Evolutionary conservation across 331 rosid species (phyloP).

Genomic region (Malus hybrid): DNA sequence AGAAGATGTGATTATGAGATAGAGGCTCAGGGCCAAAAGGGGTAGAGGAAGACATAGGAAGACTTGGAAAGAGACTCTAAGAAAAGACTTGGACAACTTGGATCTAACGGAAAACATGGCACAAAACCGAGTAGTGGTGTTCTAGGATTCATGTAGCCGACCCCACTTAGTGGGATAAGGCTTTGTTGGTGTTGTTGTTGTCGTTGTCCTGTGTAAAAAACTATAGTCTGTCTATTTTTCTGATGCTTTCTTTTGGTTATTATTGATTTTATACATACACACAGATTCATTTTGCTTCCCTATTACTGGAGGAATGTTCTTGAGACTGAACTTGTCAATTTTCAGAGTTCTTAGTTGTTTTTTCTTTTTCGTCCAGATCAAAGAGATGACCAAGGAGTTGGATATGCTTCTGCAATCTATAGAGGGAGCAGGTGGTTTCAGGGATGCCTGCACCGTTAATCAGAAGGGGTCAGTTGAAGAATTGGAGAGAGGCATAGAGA

Average conservation of each 20-base stretch:
- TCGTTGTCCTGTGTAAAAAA: not conserved
- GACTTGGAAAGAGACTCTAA: too few relatives aligned
- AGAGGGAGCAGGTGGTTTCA: conserved; percentile 77
- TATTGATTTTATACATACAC: not conserved
- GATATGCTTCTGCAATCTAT: conserved; percentile 69
- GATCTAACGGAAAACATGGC: too few relatives aligned
- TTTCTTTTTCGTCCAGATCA: conserved; percentile 41
- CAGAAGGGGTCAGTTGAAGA: conserved; percentile 55
- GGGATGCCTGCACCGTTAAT: conserved; percentile 65
- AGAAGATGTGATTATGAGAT: too few relatives aligned
- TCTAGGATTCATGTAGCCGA: too few relatives aligned
- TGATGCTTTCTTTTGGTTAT: not conserved
- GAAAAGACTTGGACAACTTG: too few relatives aligned
- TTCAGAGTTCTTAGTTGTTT: not conserved
- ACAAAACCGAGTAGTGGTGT: too few relatives aligned
- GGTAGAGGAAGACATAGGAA: too few relatives aligned
- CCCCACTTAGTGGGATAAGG: too few relatives aligned
- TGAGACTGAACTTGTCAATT: conserved; percentile 1
- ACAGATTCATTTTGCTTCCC: not conserved
- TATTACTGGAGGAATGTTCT: not conserved
- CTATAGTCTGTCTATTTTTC: not conserved
- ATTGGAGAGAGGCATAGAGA: conserved; percentile 61
- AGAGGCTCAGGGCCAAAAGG: too few relatives aligned
- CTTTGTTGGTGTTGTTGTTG: not conserved
- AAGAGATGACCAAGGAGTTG: conserved; percentile 78